phyloP scores from a whole-genome alignment of 2,329 filamentous ascomycete genomes.

The Aspergillus vadensis region DNA sequence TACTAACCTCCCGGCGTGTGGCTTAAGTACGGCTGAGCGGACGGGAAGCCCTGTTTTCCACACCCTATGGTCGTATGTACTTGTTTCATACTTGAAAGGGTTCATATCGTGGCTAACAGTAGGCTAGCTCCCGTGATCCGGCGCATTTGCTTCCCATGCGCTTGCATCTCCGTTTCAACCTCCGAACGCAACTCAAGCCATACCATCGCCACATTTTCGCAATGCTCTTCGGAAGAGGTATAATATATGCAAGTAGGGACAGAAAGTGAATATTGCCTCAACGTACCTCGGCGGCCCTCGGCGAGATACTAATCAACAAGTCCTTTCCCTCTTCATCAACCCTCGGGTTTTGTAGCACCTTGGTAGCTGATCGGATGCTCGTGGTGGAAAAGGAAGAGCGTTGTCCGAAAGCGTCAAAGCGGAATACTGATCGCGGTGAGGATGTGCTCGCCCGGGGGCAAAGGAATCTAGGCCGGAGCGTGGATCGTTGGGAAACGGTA shows the following conservation, averaged over 20 bases:
- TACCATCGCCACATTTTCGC: not conserved
- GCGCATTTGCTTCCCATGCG: not conserved
- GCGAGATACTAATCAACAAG: conserved; percentile 80
- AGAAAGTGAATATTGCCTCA: conserved; percentile 6
- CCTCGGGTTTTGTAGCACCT: conserved; percentile 66
- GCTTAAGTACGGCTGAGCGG: conserved; percentile 51
- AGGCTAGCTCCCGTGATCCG: not conserved
- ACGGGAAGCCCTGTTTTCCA: conserved; percentile 51
- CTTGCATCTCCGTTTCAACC: not conserved
- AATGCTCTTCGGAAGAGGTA: not conserved
- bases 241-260: not conserved
- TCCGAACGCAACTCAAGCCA: not conserved
- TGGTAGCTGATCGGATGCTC: conserved; percentile 38
- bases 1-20: conserved; percentile 50
- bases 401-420: conserved; percentile 18
- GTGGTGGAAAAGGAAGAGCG: conserved; percentile 40
- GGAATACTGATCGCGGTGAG: not conserved
- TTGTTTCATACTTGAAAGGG: conserved; percentile 4
- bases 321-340: conserved; percentile 81
- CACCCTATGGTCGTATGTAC: conserved; percentile 50
- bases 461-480: not conserved
- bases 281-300: conserved; percentile 74
- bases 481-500: conserved; percentile 22
- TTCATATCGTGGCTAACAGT: conserved; percentile 9
- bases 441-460: not conserved